Base-by-base conservation (phyloP, 148 eudicot genomes). In the Arctostaphylos glauca region DNA sequence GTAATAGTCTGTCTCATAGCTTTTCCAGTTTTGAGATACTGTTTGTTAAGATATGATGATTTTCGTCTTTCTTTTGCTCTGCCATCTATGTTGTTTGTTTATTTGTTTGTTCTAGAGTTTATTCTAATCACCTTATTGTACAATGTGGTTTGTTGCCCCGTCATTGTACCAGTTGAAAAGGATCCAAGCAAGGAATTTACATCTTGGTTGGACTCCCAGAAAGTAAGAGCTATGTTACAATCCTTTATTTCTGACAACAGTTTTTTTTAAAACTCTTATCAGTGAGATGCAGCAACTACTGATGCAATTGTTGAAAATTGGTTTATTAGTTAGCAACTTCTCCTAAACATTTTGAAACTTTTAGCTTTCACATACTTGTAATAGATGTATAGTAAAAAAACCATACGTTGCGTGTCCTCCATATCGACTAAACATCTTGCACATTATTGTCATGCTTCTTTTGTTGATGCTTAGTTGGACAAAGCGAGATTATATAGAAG, bases 171-270 rank as follows among this genome's bases (percentile, higher is more conserved):
- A 94, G 98, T 83, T 93, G 71, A 85, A 82, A 64, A 87, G 98
- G 86, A 91, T 94, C 76, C 98, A 94, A 85, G 88, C 90, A 68
- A 93, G 98, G 84, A 91, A 88, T 86, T 64, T 92, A 68, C 94
- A 88, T 67, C 85, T 89, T 86, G 91, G 98, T 13, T 94, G 98
- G 98, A 94, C 93, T 79, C 98, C 81, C 96, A 94, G 86, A 94
- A 94, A 89, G 98, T 94, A 84, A 84, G 90, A 62, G 60, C 25
- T 80, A 16, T 80, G 38, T 64, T 71, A 43, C 68, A 74, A 58
- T 68, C 56, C 73, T 10, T 77, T 38, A 78, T 6, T 81, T 52
- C 21, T 79, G 47, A 66, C 21, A 50, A 50, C 14, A 0, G 48
- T 67, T 52, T 81, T 21, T 84, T 18, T 62, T 77, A n/a, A n/a